These are phyloP conservation scores for Fraxinus anomala DNA, from an alignment of 257 asterid genomes.

Conservation along the genomic window DNA sequence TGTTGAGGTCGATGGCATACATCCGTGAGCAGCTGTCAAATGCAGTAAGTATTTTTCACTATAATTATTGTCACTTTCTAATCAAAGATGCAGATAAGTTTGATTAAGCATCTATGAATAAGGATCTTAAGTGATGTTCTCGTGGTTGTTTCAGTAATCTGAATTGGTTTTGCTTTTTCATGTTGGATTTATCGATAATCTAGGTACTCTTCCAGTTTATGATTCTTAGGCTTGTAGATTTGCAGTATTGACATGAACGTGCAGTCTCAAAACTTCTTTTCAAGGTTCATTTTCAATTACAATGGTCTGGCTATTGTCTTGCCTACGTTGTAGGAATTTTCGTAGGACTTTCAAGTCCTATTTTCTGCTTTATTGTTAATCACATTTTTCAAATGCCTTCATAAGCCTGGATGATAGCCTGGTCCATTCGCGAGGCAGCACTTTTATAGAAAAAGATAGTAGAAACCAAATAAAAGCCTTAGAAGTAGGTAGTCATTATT, in stretches of 20 bases:
- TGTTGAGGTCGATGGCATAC: conserved; percentile 86
- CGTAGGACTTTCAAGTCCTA: background rate
- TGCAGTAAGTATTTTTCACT: conserved; percentile 44
- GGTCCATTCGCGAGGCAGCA: background rate
- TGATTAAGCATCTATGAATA: background rate
- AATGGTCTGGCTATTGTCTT: background rate
- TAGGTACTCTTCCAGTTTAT: background rate
- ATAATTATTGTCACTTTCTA: conserved; percentile 1
- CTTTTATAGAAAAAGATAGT: background rate
- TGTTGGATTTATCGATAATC: background rate
- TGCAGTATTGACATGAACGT: background rate
- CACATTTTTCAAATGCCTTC: background rate
- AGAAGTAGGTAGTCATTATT: background rate
- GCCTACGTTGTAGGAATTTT: background rate
- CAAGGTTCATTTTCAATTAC: background rate
- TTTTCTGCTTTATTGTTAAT: background rate
- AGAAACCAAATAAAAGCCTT: background rate
- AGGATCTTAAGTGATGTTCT: background rate
- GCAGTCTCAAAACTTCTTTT: background rate
- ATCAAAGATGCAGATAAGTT: conserved; percentile 14
- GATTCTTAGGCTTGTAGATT: conserved; percentile 2
- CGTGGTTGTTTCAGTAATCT: background rate
- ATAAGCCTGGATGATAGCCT: background rate
- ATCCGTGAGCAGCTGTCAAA: conserved; percentile 77
- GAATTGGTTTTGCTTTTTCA: background rate